These are phyloP conservation scores for Lipomyces starkeyi DNA, from an alignment of 805 yeast species.

Conservation along the genomic window DNA sequence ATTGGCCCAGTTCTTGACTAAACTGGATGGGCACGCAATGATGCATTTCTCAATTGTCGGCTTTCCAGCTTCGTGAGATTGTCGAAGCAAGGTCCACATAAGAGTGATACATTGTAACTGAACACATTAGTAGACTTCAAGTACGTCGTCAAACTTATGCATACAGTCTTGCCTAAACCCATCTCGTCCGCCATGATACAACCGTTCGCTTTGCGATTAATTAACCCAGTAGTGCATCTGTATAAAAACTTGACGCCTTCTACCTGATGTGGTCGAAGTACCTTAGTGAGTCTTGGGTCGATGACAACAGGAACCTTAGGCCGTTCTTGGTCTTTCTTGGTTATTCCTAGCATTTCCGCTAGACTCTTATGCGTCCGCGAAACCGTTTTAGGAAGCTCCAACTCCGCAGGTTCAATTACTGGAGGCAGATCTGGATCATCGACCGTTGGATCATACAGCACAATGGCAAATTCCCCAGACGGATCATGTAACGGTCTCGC, in stretches of 20 bases:
- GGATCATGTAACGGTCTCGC: constrained; percentile 97
- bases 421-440: constrained; percentile 53
- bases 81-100: constrained; percentile 89
- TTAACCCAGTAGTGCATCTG: constrained; percentile 85
- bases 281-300: constrained; percentile 84
- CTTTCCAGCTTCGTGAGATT: constrained; percentile 82
- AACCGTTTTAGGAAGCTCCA: constrained; percentile 3
- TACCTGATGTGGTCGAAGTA: constrained; percentile 92
- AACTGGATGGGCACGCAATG: constrained; percentile 92
- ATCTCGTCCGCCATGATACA: constrained; percentile 98
- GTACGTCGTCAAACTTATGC: not conserved
- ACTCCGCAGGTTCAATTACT: constrained; percentile 21
- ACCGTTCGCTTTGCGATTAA: constrained; percentile 73
- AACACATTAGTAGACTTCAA: not conserved
- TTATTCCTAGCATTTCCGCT: constrained; percentile 79
- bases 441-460: constrained; percentile 91
- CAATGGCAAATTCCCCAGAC: constrained; percentile 88
- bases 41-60: constrained; percentile 87
- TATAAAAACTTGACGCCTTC: constrained; percentile 93
- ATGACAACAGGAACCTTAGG: constrained; percentile 95
- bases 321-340: constrained; percentile 56
- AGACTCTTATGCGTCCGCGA: constrained; percentile 61
- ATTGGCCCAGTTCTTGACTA: constrained; percentile 97
- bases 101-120: constrained; percentile 79
- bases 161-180: constrained; percentile 85